Evolutionary conservation across 192 early-diverging fungal species (phyloP), one percentile per base, ranked within the genome.

Genomic region (Spizellomyces sp.): DNA sequence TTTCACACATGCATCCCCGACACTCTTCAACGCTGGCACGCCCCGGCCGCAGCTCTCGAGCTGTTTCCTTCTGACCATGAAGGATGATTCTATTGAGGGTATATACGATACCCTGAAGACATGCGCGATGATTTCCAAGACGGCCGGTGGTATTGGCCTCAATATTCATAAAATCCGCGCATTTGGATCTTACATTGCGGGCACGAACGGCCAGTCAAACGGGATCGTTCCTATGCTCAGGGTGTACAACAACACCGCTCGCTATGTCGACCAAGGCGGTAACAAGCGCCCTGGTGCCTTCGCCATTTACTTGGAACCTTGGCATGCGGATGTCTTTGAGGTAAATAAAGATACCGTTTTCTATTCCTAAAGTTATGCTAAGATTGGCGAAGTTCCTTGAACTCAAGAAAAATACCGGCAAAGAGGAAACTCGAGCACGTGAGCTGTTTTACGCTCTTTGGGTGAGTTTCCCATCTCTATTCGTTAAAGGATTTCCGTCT

Each of bases 191-290:
- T 99, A 96, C 79, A 98, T 98, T 85, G 93, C 97, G 42, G 97
- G 96, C 58, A 97, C 96, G 45, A 98, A 99, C 78, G 97, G 97
- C 65, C 85, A 90, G 65, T 98, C 97, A 22, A 98, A 97, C 74
- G 97, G 97, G 6, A 83, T 99, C 45, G 84, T 99, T 41, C 97
- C 97, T 6, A 98, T 99, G 96, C 85, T 99, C 68, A 92, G 96
- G 59, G 97, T 99, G 9, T 99, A 89, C 75, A 72, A 99, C 85
- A 96, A 96, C 82, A 99, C 97, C 5, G 96, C 97, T 10, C 89
- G 97, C 45, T 99, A 97, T 78, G 95, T 99, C n/a, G 95, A 98
- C 83, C 97, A 99, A 82, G 97, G 97, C 62, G 97, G 96, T 45
- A 97, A 97, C 87, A 99, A 98, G 87, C 91, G 96, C 41, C 95